Base-by-base conservation (phyloP, 768 basidiomycete species). In the Dentipellis sp. region DNA sequence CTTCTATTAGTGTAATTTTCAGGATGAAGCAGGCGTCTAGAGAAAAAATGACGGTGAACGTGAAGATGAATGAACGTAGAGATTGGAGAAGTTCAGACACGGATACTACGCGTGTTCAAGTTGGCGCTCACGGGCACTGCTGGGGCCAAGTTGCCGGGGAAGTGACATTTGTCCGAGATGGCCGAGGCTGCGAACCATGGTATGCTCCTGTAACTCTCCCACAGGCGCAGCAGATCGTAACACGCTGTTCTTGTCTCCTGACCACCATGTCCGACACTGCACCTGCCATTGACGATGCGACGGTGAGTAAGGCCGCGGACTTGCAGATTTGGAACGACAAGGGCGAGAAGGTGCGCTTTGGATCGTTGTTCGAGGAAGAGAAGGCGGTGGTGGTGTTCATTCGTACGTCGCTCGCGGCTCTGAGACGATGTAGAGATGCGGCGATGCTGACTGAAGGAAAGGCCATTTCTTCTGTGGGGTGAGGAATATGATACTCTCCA, bases 391-490 rank as follows among this genome's bases (percentile, higher is more conserved):
- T 59, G 1, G 56, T 59, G 19, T 61, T 59, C 36, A 55, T 59
- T 9, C 60, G 60, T 59, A 17, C 42, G 60, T 51, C 21, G 17
- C 35, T 22, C 3, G 4, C 6, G n/a, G 29, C n/a, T 7, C 23
- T 36, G 17, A 7, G n/a, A 12, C 34, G 19, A 14, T 29, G 29
- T 29, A 6, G 29, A 29, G 29, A 29, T 29, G 29, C 29, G 29
- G 29, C 29, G 29, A 29, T 29, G 29, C 29, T 29, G 29, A 29
- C 6, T 6, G 6, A 29, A 6, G 6, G 29, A 9, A 38, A 61
- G 60, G 60, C 14, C 60, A 61, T 19, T 61, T 57, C 21, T 59
- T 59, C 53, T 59, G 60, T 39, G 58, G 60, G 39, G 60, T 29
- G 29, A 29, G 29, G 29, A 29, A 3, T 29, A 3, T 29, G 3